Evolutionary conservation across 1,284 basidiomycete species (phyloP).

Genomic region (Tilletia setariae): DNA sequence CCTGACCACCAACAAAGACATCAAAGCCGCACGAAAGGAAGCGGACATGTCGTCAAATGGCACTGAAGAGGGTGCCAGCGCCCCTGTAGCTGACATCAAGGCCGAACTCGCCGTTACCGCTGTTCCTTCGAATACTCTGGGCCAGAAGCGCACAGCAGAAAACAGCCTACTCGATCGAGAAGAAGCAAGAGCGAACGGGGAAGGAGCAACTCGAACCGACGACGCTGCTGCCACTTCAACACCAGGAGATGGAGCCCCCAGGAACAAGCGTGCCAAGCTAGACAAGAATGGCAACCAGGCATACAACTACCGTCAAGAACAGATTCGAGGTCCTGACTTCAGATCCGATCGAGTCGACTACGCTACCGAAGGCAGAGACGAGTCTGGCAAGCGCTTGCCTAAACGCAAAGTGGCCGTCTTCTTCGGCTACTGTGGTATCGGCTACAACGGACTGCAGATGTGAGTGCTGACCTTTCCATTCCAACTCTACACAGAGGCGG

Average conservation of each 20-base stretch:
- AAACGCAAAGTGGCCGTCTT: slow-evolving; percentile 62
- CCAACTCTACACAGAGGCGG: neutral
- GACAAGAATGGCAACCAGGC: slow-evolving; percentile 1
- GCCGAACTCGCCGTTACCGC: no score
- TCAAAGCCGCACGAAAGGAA: no score
- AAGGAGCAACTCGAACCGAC: neutral
- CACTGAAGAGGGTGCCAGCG: no score
- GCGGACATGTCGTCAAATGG: no score
- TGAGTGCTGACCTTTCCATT: slow-evolving; percentile 57
- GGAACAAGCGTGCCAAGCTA: slow-evolving; percentile 5
- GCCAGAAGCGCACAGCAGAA: no score
- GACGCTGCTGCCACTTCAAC: neutral
- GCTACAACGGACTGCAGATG: slow-evolving; percentile 95
- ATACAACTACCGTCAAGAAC: slow-evolving; percentile 13
- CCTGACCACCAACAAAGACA: no score
- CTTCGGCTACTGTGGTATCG: slow-evolving; percentile 61
- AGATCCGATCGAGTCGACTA: neutral
- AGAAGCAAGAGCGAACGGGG: neutral
- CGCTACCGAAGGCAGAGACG: slow-evolving; percentile 11
- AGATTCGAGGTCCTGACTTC: slow-evolving; percentile 14
- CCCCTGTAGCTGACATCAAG: no score
- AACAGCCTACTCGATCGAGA: neutral
- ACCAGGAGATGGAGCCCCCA: neutral
- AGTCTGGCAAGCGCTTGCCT: slow-evolving; percentile 51
- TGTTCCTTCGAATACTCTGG: no score